A percentile compares a stretch with the other conserved stretches of the same genome.
Evolutionary conservation across 139 green algal species (phyloP).

Genomic region (Tetradesmus obliquus): DNA sequence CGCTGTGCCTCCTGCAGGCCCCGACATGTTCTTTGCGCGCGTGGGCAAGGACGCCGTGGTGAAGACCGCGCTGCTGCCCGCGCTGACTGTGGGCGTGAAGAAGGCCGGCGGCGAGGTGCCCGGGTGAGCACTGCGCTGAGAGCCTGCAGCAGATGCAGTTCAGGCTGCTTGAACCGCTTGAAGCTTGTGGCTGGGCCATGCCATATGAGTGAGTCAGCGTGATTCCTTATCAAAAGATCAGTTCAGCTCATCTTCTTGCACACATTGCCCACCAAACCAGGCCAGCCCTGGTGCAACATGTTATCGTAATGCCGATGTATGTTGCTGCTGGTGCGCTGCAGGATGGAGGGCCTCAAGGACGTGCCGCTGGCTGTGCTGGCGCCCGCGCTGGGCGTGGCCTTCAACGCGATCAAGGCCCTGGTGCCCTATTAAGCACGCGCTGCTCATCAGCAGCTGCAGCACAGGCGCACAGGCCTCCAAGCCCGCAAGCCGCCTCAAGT

Average conservation of each 20-base stretch:
- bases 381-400: slow-evolving; percentile 24
- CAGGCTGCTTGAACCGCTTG: background rate
- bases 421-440: slow-evolving; percentile 28
- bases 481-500: too few species aligned
- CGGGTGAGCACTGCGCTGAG: background rate
- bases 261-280: too few species aligned
- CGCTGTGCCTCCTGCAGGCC: background rate
- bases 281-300: too few species aligned
- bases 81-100: slow-evolving; percentile 40
- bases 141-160: background rate
- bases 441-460: background rate
- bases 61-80: slow-evolving; percentile 38
- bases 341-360: slow-evolving; percentile 37
- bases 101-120: slow-evolving; percentile 4
- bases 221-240: too few species aligned
- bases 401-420: slow-evolving; percentile 32
- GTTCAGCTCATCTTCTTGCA: too few species aligned
- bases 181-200: background rate
- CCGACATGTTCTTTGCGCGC: slow-evolving; percentile 47
- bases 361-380: slow-evolving; percentile 46
- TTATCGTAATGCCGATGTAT: too few species aligned
- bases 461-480: too few species aligned
- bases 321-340: background rate
- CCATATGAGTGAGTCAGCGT: too few species aligned
- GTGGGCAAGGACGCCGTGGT: slow-evolving; percentile 44